phyloP scores from a whole-genome alignment of 805 yeast species.

The Candida ascalaphidarum region DNA sequence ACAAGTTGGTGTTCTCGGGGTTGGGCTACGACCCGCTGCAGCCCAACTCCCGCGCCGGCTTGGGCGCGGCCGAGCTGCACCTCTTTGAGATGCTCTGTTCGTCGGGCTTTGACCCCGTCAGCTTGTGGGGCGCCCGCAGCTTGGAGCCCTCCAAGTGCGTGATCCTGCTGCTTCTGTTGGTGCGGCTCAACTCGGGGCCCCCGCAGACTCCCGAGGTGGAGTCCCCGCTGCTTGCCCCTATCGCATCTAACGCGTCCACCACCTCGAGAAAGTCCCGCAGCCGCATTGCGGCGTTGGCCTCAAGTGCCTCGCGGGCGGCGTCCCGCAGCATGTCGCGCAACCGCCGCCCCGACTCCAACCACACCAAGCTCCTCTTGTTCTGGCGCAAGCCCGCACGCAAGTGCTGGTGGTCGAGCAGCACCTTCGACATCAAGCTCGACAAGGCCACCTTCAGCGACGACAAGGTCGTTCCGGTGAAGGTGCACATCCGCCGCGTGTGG shows the following conservation, averaged over 20 bases:
- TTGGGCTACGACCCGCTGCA: conserved; percentile 45
- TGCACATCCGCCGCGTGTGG: conserved; percentile 94
- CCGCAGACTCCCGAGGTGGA: conserved; percentile 32
- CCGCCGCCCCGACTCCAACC: conserved; percentile 29
- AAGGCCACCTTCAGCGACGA: conserved; percentile 19
- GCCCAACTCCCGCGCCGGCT: conserved; percentile 32
- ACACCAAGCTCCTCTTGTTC: conserved; percentile 67
- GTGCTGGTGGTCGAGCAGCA: conserved; percentile 91
- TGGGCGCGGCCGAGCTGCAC: conserved; percentile 92
- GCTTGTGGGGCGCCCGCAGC: conserved; percentile 84
- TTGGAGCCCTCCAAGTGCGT: conserved; percentile 83
- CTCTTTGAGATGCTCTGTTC: conserved; percentile 89
- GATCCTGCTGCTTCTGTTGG: conserved; percentile 74
- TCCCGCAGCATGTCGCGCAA: conserved; percentile 52
- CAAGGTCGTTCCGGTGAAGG: conserved; percentile 34
- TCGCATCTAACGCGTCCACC: conserved; percentile 29
- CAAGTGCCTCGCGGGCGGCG: conserved; percentile 45
- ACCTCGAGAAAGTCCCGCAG: conserved; percentile 36
- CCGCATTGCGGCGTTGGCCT: conserved; percentile 53
- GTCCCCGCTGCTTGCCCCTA: conserved; percentile 37
- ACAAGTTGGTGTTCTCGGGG: conserved; percentile 68
- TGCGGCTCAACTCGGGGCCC: conserved; percentile 38
- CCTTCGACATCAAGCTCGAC: conserved; percentile 35
- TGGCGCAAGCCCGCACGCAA: conserved; percentile 98
- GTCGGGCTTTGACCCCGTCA: conserved; percentile 64